Conservation (phyloP, 306 rosid species). For the Coriaria nepalensis region DNA sequence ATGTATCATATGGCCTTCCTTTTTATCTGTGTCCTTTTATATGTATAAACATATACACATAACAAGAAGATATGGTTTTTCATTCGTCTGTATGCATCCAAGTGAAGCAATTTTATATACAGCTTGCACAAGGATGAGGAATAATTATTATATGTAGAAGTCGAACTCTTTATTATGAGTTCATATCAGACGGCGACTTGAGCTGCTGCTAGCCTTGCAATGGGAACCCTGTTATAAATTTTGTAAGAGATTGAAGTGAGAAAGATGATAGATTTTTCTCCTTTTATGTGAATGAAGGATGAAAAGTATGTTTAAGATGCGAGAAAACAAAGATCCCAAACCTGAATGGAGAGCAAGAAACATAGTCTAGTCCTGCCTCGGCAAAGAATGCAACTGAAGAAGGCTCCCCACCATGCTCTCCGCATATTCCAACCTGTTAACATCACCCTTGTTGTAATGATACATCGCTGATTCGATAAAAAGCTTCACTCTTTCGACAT, state of each 20-base stretch:
- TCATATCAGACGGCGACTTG: constrained; percentile 43
- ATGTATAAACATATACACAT: too few relatives aligned
- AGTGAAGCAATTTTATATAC: too few relatives aligned
- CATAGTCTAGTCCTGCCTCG: constrained; percentile 87
- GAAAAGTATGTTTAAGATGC: background rate
- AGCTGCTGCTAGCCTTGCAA: constrained; percentile 98
- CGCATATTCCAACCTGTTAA: constrained; percentile 89
- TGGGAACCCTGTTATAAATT: constrained; percentile 61
- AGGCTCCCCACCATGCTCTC: constrained; percentile 99
- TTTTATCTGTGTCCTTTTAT: too few relatives aligned
- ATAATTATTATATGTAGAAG: too few relatives aligned
- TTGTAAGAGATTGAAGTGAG: too few relatives aligned
- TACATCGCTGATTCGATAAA: background rate
- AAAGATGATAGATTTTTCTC: too few relatives aligned
- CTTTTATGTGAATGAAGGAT: too few relatives aligned
- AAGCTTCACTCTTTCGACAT: background rate
- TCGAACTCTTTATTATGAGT: too few relatives aligned
- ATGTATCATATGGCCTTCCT: too few relatives aligned
- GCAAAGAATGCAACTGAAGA: constrained; percentile 94
- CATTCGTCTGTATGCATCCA: too few relatives aligned
- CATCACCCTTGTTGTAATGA: constrained; percentile 4
- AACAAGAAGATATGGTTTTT: too few relatives aligned
- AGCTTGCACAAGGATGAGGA: too few relatives aligned
- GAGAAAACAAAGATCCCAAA: constrained; percentile 7
- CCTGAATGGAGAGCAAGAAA: constrained; percentile 98